These are phyloP conservation scores for Backusella circina DNA, from an alignment of 192 early-diverging fungal species.

Conservation along the genomic window DNA sequence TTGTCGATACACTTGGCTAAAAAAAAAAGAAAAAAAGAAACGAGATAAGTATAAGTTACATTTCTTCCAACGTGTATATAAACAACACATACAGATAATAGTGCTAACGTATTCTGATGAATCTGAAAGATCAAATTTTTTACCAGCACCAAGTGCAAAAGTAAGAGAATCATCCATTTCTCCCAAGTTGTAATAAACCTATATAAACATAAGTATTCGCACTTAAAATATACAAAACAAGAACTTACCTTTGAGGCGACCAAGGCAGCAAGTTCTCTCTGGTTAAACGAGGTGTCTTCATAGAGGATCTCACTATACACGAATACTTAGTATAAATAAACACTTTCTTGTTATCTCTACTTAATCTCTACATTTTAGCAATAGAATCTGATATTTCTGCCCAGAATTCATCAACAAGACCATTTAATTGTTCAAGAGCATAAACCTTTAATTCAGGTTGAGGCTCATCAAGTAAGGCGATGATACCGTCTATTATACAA, in stretches of 20 bases:
- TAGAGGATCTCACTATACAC: constrained; percentile 84
- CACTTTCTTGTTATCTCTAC: not conserved
- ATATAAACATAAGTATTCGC: not conserved
- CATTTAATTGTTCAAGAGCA: constrained; percentile 88
- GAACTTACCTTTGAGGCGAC: constrained; percentile 87
- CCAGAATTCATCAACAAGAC: constrained; percentile 93
- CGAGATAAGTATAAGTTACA: too few relatives aligned
- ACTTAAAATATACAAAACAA: not conserved
- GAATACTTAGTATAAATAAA: not conserved
- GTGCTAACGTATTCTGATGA: constrained; percentile 92
- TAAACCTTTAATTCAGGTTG: constrained; percentile 91
- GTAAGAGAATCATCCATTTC: constrained; percentile 93
- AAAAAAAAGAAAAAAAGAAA: too few relatives aligned
- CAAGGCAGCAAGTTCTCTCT: constrained; percentile 88
- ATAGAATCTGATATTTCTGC: constrained; percentile 95
- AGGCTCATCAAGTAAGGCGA: constrained; percentile 91
- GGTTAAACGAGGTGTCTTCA: constrained; percentile 83
- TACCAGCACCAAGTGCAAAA: constrained; percentile 93
- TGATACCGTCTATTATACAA: constrained; percentile 69
- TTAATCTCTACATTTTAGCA: constrained; percentile 72
- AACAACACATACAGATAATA: constrained; percentile 72
- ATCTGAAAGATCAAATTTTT: constrained; percentile 78
- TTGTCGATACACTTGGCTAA: constrained; percentile 91
- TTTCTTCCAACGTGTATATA: too few relatives aligned
- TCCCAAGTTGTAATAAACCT: constrained; percentile 97